Base-by-base conservation (phyloP, 2,329 filamentous ascomycete species). In the Biscogniauxia marginata region DNA sequence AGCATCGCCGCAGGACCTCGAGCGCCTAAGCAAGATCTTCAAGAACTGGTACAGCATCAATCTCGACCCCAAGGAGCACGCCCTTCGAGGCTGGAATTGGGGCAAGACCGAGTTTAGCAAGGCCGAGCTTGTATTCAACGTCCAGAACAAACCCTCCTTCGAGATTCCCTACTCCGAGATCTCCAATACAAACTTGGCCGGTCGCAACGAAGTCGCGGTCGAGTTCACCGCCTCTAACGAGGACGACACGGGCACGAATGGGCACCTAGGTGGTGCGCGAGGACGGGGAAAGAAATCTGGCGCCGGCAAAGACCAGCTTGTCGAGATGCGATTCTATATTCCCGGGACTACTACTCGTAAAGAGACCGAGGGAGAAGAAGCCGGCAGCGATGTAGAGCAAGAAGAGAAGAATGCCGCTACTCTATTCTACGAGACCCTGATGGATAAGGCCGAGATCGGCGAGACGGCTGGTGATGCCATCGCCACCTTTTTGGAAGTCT, bases 241-340 rank as follows among this genome's bases (percentile, higher is more conserved):
- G 60, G 83, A 87, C 34, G 88, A 88, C 61, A 89, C 88, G 25
- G 86, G 87, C 52, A 85, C 86, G 24, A 92, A 91, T 70, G 88
- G 86, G 52, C 80, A 87, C 62, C 79, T 91, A 24, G 89, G 88
- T 23, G 90, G 90, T 69, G 89, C 87, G 67, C 83, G 80, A 65
- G 86, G 81, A 55, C 88, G 90, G 67, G 93, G 93, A 60, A 93
- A 90, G 72, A 98, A 97, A 77, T 89, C 92, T 23, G 90, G 90
- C 3, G 93, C 91, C 18, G 92, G 91, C 21, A 86, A 87, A 58
- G 95, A 99, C 69, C 93, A 99, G 76, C 82, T 99, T 48, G 93
- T 97, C 18, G 95, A 99, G 78, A 97, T 99, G 91, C 88, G 95
- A 59, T 97, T 99, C 79, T 99, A 99, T 75, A 96, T 99, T 49